Evolutionary conservation across 139 green algal genomes (phyloP).

Genomic region (Micractinium conductrix): DNA sequence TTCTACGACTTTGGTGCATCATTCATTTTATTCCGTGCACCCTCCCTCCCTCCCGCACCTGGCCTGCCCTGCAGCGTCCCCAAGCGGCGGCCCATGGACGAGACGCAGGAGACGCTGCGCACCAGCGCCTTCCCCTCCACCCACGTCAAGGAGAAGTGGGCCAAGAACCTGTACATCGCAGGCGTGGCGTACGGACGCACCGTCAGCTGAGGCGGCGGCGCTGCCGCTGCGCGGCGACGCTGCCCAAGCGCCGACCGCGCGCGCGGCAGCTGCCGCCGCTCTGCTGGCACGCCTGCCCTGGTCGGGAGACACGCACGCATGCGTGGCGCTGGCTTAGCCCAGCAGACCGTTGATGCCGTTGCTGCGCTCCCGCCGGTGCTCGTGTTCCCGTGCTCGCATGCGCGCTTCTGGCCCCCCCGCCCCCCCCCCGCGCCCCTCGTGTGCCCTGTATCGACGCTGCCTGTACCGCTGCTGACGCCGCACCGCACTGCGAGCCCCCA

Average conservation of each 20-base stretch:
- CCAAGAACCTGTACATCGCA: constrained; percentile 98
- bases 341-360: neutral
- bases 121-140: constrained; percentile 94
- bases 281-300: too few species aligned
- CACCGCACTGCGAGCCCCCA: neutral
- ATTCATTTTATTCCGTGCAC: too few species aligned
- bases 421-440: neutral
- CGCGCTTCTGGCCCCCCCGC: too few species aligned
- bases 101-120: constrained; percentile 98
- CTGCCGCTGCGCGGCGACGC: neutral
- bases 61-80: constrained; percentile 57
- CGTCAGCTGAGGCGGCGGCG: constrained; percentile 47
- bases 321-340: too few species aligned
- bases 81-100: constrained; percentile 87
- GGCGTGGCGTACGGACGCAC: constrained; percentile 96
- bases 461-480: constrained; percentile 5
- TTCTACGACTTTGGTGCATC: too few species aligned
- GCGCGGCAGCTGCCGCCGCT: neutral
- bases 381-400: neutral
- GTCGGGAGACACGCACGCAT: too few species aligned
- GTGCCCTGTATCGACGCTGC: too few species aligned
- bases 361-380: neutral
- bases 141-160: constrained; percentile 99
- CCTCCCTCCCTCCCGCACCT: too few species aligned
- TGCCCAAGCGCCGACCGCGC: neutral